Percentiles rank a stretch among this genome's conserved stretches.
Conservation (phyloP, 1,139 yeast genomes). For the Debaryomyces udenii region DNA sequence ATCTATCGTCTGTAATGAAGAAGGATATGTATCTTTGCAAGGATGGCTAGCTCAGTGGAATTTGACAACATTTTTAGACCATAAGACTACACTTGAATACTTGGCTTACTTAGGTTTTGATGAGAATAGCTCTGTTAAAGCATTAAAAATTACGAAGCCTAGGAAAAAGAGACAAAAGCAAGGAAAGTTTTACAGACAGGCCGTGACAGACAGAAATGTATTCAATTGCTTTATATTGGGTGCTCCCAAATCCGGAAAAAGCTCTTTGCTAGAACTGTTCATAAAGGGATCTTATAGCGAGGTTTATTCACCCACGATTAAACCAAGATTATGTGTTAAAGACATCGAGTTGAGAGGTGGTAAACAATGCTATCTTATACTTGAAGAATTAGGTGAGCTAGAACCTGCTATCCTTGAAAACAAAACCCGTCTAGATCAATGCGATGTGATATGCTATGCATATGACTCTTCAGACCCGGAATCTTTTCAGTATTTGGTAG, state of each 20-base stretch:
- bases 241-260: slow-evolving; percentile 82
- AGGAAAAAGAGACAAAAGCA: slow-evolving; percentile 65
- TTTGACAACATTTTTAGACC: slow-evolving; percentile 87
- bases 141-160: slow-evolving; percentile 81
- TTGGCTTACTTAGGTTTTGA: slow-evolving; percentile 90
- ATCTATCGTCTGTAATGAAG: slow-evolving; percentile 85
- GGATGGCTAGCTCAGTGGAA: slow-evolving; percentile 99
- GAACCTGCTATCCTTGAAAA: slow-evolving; percentile 83
- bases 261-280: slow-evolving; percentile 80
- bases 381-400: slow-evolving; percentile 87
- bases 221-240: slow-evolving; percentile 90
- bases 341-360: slow-evolving; percentile 96
- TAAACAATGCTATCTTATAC: slow-evolving; percentile 86
- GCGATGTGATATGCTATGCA: slow-evolving; percentile 87
- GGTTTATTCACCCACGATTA: slow-evolving; percentile 77
- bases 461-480: slow-evolving; percentile 97
- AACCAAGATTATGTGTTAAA: slow-evolving; percentile 81
- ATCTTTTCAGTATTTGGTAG: slow-evolving; percentile 81
- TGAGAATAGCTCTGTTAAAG: slow-evolving; percentile 51
- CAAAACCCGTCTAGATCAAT: slow-evolving; percentile 69
- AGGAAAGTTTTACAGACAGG: slow-evolving; percentile 67
- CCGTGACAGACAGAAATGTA: slow-evolving; percentile 81
- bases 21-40: slow-evolving; percentile 86
- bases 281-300: slow-evolving; percentile 74
- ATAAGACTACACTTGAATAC: slow-evolving; percentile 82